Evolutionary conservation across 805 yeast species (phyloP), one percentile per base, ranked within the genome.

Genomic region (Saccharomycopsis babjevae): DNA sequence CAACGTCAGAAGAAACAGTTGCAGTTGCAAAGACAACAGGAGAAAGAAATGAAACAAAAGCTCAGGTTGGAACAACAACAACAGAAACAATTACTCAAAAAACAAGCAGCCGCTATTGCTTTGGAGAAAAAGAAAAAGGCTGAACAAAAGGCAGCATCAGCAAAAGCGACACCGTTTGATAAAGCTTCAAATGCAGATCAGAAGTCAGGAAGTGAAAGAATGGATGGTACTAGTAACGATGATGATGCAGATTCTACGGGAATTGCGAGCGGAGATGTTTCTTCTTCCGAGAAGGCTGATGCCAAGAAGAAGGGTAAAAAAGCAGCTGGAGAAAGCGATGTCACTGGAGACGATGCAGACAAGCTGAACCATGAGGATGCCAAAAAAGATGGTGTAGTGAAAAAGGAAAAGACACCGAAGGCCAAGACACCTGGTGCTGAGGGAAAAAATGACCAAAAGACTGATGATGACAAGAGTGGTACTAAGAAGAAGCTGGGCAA

Each of bases 61-160:
- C 52, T 46, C 32, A 22, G 28, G 32, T 25, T 22, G 32, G 52
- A 46, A 25, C 52, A 46, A 22, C 52, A 46, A 15, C 52, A 46
- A 22, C 52, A 46, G 52, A 46, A 46, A 22, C 56, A 52, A 32
- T 54, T 55, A 46, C 57, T 43, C 52, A 60, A 62, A 50, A 63
- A 60, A 36, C 40, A 55, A 43, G 52, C 66, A 32, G 54, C 61
- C 11, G 57, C 64, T 15, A 34, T 38, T 11, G 54, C 57, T 43
- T 46, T 46, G 28, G 61, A 57, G 20, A 59, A 56, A 28, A 46
- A 50, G 28, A 59, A 54, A 18, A 57, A 58, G 32, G 63, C 60
- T 32, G 52, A 57, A 6, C 52, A 46, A 25, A 46, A 46, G 38
- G 54, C 65, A 58, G 54, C 64, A 60, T 56, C 65, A 64, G 5